Base-by-base conservation (phyloP, 306 rosid species). In the Rubus idaeus region DNA sequence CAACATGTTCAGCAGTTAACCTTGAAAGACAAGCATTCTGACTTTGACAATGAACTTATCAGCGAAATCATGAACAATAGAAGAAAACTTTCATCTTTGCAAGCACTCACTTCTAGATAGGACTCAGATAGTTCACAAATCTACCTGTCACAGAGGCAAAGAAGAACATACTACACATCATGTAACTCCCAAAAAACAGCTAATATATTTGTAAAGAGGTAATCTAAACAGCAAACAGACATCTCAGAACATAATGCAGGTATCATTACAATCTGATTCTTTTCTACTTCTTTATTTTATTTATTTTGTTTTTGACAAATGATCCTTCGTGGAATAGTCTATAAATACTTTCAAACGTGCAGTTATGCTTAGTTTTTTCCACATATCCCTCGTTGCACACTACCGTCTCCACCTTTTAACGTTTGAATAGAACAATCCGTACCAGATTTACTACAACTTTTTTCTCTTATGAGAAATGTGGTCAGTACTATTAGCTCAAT, bases 121-220 rank as follows among this genome's bases (percentile, higher is more conserved):
- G 92, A 79, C 87, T 88, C 75, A 86, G 60, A 73, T 88, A 86
- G 81, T 80, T 86, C 73, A 77, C 84, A 71, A 86, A 88, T 67
- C 89, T 80, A 74, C 90, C 92, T 86, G 92, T 78, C 55, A 76
- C 77, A 66, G 23, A 20, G 17, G 37, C 39, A 37, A 44, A 56
- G 30, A 58, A 46, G 50, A 71, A 78, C 53, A 49, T 16, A 66
- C 45, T 11, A 14, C 23, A 17, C 55, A 73, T 73, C 77, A 57
- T 18, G 68, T 8, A 74, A 56, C 41, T 73, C 69, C 40, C 56
- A 44, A 44, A 44, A 23, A 14, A 42, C 20, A 26, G 20, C 57
- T 26, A 74, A 58, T 46, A 35, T 26, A 40, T 7, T 5, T 13
- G 20, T 20, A 10, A 41, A n/a, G n/a, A 71, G 20, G 21, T 55